These are phyloP conservation scores for Berkeleyomyces rouxiae DNA, from an alignment of 2,329 filamentous ascomycete species.

Conservation along the genomic window DNA sequence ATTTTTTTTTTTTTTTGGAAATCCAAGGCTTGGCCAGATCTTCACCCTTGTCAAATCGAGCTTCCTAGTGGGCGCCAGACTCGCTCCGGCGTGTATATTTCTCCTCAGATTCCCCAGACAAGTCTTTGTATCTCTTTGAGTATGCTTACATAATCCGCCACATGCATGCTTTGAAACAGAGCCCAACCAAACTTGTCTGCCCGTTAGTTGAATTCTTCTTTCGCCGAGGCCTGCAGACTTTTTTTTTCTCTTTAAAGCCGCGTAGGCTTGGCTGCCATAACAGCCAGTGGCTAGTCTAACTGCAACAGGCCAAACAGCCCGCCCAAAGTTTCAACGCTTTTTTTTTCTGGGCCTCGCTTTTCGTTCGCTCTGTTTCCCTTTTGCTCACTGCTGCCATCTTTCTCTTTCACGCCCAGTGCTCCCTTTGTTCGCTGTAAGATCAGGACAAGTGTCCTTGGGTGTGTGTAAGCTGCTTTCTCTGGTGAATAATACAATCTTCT, in stretches of 20 bases:
- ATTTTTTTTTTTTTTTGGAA: too few relatives aligned
- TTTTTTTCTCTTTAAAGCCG: not conserved
- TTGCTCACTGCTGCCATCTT: not conserved
- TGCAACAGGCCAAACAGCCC: not conserved
- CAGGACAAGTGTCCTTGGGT: too few relatives aligned
- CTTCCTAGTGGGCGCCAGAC: too few relatives aligned
- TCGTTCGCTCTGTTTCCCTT: not conserved
- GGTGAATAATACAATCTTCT: too few relatives aligned
- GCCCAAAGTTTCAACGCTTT: not conserved
- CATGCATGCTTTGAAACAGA: not conserved
- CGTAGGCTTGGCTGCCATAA: not conserved
- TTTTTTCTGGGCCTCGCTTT: too few relatives aligned
- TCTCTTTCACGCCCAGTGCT: not conserved
- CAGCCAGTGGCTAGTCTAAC: not conserved
- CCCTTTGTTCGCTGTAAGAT: not conserved
- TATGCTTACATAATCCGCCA: not conserved
- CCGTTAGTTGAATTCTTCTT: not conserved
- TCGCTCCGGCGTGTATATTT: too few relatives aligned
- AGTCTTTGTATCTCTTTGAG: too few relatives aligned
- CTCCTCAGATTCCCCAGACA: too few relatives aligned
- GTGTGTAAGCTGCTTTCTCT: too few relatives aligned
- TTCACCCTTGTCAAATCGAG: too few relatives aligned
- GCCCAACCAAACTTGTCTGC: too few relatives aligned
- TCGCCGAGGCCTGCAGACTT: not conserved
- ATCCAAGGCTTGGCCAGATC: too few relatives aligned